phyloP scores from a whole-genome alignment of 306 rosid species.

The Sicyos edulis region DNA sequence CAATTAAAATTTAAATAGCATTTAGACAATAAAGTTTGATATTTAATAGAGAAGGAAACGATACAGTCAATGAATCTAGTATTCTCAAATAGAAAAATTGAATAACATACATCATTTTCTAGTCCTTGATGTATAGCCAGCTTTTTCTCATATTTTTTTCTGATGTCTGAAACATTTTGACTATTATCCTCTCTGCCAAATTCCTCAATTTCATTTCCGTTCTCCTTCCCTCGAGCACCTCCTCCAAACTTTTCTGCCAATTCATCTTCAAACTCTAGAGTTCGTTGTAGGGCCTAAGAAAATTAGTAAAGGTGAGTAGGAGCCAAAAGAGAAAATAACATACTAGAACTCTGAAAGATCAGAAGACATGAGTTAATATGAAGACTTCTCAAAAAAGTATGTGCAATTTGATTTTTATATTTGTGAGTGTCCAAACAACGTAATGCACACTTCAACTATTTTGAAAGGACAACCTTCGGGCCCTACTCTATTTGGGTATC shows the following conservation, averaged over 20 bases:
- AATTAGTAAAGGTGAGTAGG: slow-evolving; percentile 17
- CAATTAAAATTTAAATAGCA: slow-evolving; percentile 26
- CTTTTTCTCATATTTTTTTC: slow-evolving; percentile 84
- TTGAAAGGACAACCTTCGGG: too few species aligned
- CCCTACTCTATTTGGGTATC: too few species aligned
- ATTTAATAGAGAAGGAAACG: not conserved
- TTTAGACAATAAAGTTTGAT: not conserved
- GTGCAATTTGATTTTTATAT: too few species aligned
- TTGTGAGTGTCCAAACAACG: too few species aligned
- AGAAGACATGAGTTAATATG: slow-evolving; percentile 3
- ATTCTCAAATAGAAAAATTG: slow-evolving; percentile 15
- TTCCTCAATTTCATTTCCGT: slow-evolving; percentile 75
- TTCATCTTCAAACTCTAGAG: slow-evolving; percentile 97
- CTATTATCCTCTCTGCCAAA: slow-evolving; percentile 60
- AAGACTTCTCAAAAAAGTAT: not conserved
- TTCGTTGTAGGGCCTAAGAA: slow-evolving; percentile 82
- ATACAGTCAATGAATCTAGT: not conserved
- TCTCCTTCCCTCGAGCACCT: slow-evolving; percentile 73
- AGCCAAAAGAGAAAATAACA: slow-evolving; percentile 26
- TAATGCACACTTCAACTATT: too few species aligned
- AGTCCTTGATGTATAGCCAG: slow-evolving; percentile 79
- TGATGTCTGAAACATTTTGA: slow-evolving; percentile 75
- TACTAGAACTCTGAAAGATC: slow-evolving; percentile 16
- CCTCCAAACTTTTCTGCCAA: slow-evolving; percentile 97
- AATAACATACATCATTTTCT: slow-evolving; percentile 52